Evolutionary conservation across 2,329 filamentous ascomycete genomes (phyloP).

Genomic region (Fusarium cyanostomum): DNA sequence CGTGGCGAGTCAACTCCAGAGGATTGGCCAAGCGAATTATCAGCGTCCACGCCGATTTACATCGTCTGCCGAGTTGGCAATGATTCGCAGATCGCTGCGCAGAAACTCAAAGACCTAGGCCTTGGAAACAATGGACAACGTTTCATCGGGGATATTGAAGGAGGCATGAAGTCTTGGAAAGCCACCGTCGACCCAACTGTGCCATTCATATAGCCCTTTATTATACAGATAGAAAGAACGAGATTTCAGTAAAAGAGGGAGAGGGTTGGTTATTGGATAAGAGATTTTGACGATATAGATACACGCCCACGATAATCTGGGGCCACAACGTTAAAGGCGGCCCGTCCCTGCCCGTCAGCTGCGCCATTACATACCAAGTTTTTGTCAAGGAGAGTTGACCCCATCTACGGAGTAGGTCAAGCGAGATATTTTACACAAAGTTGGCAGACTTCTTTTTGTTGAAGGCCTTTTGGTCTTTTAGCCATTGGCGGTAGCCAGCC

Average conservation of each 20-base stretch:
- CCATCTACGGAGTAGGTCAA: background rate
- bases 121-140: conserved; percentile 61
- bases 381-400: conserved; percentile 19
- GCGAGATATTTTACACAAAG: conserved; percentile 59
- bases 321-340: conserved; percentile 22
- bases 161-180: conserved; percentile 79
- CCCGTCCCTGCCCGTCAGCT: conserved; percentile 31
- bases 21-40: conserved; percentile 54
- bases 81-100: conserved; percentile 77
- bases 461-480: conserved; percentile 97
- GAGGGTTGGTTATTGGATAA: conserved; percentile 33
- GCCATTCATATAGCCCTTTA: conserved; percentile 58
- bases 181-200: conserved; percentile 68
- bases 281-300: conserved; percentile 44
- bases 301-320: conserved; percentile 37
- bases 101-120: conserved; percentile 70
- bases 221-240: background rate
- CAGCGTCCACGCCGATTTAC: conserved; percentile 66
- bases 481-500: conserved; percentile 89
- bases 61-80: conserved; percentile 80
- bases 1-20: conserved; percentile 44
- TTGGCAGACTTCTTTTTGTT: conserved; percentile 88
- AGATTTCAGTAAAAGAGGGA: conserved; percentile 26
- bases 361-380: conserved; percentile 37
- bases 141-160: conserved; percentile 75